Percentiles rank a stretch among this genome's conserved stretches.
These are phyloP conservation scores for Fusarium torreyae DNA, from an alignment of 2,329 filamentous ascomycete species.

Conservation along the genomic window DNA sequence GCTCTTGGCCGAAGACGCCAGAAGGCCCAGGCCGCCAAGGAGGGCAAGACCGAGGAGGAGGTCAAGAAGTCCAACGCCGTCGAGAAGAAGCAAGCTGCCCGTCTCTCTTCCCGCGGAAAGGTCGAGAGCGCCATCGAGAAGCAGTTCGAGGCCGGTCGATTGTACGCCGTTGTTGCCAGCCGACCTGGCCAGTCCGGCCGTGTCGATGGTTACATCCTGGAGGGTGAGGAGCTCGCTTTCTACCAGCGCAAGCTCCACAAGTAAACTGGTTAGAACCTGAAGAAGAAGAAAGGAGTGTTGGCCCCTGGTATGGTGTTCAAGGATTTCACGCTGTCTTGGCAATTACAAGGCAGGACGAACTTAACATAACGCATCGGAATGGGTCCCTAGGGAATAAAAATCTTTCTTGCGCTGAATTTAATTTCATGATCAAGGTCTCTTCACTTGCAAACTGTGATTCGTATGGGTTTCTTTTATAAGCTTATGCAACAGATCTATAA, in stretches of 20 bases:
- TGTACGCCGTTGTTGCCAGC: conserved; percentile 93
- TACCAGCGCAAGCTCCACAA: conserved; percentile 99
- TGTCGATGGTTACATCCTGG: conserved; percentile 96
- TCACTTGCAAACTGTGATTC: conserved; percentile 39
- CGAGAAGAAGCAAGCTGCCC: conserved; percentile 95
- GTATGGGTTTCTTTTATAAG: background rate
- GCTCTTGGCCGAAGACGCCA: conserved; percentile 91
- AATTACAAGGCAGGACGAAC: conserved; percentile 56
- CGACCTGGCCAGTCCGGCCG: conserved; percentile 97
- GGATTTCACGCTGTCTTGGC: conserved; percentile 56
- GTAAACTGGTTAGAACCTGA: conserved; percentile 69
- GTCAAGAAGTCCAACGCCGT: conserved; percentile 95
- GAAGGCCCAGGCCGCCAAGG: conserved; percentile 76
- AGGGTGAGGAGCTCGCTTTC: conserved; percentile 99
- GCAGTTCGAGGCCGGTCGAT: conserved; percentile 99
- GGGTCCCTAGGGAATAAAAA: conserved; percentile 58
- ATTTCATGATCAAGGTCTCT: conserved; percentile 50
- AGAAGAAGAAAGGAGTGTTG: conserved; percentile 45
- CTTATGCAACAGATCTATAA: conserved; percentile 1
- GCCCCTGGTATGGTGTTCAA: conserved; percentile 57
- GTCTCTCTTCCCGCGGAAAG: conserved; percentile 89
- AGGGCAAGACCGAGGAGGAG: conserved; percentile 76
- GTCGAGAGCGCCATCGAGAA: conserved; percentile 93
- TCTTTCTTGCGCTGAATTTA: conserved; percentile 54
- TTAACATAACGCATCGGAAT: conserved; percentile 57